Percentiles rank a stretch among this genome's conserved stretches.
phyloP scores from a whole-genome alignment of 495 filamentous ascomycete species.

The Podospora anserina region DNA sequence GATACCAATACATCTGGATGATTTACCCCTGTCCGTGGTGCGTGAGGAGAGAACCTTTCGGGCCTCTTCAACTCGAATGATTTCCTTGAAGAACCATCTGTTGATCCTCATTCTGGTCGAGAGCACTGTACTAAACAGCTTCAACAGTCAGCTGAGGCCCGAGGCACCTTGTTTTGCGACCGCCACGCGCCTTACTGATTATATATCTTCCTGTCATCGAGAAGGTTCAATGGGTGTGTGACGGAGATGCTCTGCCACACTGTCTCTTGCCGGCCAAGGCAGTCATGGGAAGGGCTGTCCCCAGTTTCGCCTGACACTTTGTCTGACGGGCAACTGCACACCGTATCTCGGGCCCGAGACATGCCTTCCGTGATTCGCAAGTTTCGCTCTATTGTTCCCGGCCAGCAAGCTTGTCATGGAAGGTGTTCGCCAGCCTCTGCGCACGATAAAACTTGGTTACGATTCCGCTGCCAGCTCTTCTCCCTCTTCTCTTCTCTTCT shows the following conservation, averaged over 20 bases:
- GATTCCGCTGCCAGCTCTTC: background rate
- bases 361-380: background rate
- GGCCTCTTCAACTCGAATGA: too few species aligned
- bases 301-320: background rate
- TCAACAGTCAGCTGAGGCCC: too few species aligned
- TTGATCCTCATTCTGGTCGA: too few species aligned
- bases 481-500: background rate
- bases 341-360: background rate
- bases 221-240: background rate
- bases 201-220: background rate
- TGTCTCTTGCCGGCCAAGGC: background rate
- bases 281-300: background rate
- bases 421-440: background rate
- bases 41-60: too few species aligned
- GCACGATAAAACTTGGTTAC: background rate
- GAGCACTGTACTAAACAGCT: too few species aligned
- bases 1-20: too few species aligned
- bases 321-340: background rate
- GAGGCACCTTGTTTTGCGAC: too few species aligned
- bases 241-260: background rate
- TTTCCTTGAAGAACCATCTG: too few species aligned
- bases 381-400: background rate
- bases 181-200: background rate
- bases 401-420: background rate
- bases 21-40: too few species aligned